These are phyloP conservation scores for Aspergillus hancockii DNA, from an alignment of 495 filamentous ascomycete species.

Conservation along the genomic window DNA sequence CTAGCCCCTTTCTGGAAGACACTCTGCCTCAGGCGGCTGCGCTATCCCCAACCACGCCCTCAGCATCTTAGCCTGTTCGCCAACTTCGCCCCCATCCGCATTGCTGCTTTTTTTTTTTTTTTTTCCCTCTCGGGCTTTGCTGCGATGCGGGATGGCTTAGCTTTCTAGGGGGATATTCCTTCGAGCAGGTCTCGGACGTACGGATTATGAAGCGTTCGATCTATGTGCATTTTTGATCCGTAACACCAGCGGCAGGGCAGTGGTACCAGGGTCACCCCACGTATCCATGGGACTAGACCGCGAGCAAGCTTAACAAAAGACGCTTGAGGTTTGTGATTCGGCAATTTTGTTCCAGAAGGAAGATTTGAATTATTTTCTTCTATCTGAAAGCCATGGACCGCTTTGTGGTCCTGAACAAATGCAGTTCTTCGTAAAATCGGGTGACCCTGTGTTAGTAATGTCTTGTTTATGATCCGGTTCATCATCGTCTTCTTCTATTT, in stretches of 20 bases:
- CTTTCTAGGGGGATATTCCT: not conserved
- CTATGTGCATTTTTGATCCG: not conserved
- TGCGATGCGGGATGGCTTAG: not conserved
- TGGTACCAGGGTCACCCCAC: not conserved
- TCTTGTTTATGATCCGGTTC: too few species aligned
- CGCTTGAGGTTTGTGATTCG: not conserved
- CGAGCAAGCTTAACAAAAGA: not conserved
- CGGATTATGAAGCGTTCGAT: not conserved
- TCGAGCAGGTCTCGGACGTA: not conserved
- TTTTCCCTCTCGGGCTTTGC: not conserved
- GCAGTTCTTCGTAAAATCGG: not conserved
- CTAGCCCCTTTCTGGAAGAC: not conserved
- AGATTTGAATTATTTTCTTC: not conserved
- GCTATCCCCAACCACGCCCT: not conserved
- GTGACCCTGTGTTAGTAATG: too few species aligned
- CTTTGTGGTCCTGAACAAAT: not conserved
- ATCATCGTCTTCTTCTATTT: too few species aligned
- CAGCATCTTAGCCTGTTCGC: not conserved
- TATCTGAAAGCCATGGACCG: not conserved
- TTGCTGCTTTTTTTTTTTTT: not conserved
- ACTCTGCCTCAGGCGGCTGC: not conserved
- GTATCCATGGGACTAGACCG: not conserved
- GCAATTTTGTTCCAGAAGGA: not conserved
- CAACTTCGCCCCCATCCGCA: not conserved
- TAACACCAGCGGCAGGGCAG: not conserved